These are phyloP conservation scores for Limonium bicolor DNA, from an alignment of 148 eudicot species.

Conservation along the genomic window DNA sequence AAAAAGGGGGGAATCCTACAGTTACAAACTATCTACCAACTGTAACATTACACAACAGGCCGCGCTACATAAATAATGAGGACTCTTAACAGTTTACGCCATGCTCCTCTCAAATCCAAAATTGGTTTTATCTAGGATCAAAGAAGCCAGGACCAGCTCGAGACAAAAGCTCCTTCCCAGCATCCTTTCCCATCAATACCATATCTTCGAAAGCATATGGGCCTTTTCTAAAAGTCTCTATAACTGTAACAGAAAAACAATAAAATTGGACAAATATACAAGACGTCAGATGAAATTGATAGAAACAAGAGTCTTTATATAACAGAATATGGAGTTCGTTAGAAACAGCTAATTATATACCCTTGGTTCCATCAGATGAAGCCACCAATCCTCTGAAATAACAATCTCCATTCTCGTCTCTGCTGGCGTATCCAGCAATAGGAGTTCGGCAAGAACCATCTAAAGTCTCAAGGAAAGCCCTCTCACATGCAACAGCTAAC, in stretches of 20 bases:
- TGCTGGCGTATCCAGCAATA: constrained; percentile 78
- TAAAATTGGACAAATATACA: too few relatives aligned
- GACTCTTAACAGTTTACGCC: too few relatives aligned
- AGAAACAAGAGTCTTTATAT: not conserved
- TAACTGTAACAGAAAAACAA: constrained; percentile 14
- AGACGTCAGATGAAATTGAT: constrained; percentile 15
- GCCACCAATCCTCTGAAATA: constrained; percentile 77
- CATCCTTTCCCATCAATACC: constrained; percentile 80
- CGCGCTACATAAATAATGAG: too few relatives aligned
- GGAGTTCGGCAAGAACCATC: constrained; percentile 96
- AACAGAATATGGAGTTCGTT: not conserved
- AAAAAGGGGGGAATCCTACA: too few relatives aligned
- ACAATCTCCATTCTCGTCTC: constrained; percentile 66
- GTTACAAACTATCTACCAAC: too few relatives aligned
- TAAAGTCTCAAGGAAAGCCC: constrained; percentile 66
- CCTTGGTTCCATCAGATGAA: constrained; percentile 79
- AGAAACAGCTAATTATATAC: constrained; percentile 11
- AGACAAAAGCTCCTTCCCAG: constrained; percentile 79
- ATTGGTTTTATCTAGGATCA: constrained; percentile 34
- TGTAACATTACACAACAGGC: too few relatives aligned
- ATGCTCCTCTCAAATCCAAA: too few relatives aligned
- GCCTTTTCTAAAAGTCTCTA: constrained; percentile 72
- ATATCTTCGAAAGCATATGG: constrained; percentile 58
- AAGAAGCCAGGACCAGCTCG: constrained; percentile 82
- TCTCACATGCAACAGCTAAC: constrained; percentile 80